These are phyloP conservation scores for Albizia julibrissin DNA, from an alignment of 306 rosid species.

Conservation along the genomic window DNA sequence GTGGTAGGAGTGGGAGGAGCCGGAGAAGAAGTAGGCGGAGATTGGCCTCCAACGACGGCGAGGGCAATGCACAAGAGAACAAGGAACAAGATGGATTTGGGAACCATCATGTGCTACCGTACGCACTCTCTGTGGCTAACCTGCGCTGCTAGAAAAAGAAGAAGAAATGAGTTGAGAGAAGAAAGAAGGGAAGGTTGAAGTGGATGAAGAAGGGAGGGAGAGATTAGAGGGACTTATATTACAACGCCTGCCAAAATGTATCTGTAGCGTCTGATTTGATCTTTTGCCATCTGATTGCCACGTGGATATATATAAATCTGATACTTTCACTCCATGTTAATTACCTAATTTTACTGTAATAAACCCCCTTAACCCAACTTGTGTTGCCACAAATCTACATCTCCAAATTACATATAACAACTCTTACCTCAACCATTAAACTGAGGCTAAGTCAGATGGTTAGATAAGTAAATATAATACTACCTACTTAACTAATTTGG, in stretches of 20 bases:
- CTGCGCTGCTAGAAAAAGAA: slow-evolving; percentile 9
- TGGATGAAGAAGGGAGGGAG: not conserved
- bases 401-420: not conserved
- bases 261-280: not conserved
- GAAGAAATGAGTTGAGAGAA: not conserved
- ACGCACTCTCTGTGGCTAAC: slow-evolving; percentile 28
- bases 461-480: too few relatives aligned
- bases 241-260: not conserved
- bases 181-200: not conserved
- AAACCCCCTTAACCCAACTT: not conserved
- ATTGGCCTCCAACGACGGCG: slow-evolving; percentile 57
- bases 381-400: not conserved
- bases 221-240: not conserved
- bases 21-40: slow-evolving; percentile 48
- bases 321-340: not conserved
- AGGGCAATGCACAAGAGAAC: slow-evolving; percentile 53
- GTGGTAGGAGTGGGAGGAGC: slow-evolving; percentile 36
- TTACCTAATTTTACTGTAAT: not conserved
- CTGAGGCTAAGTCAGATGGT: not conserved
- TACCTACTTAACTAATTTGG: too few relatives aligned
- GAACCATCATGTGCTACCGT: slow-evolving; percentile 38
- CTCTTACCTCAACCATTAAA: not conserved
- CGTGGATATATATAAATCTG: not conserved
- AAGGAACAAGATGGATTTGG: slow-evolving; percentile 24
- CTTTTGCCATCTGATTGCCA: not conserved